These are phyloP conservation scores for Gentiana straminea DNA, from an alignment of 257 asterid species.

Conservation along the genomic window DNA sequence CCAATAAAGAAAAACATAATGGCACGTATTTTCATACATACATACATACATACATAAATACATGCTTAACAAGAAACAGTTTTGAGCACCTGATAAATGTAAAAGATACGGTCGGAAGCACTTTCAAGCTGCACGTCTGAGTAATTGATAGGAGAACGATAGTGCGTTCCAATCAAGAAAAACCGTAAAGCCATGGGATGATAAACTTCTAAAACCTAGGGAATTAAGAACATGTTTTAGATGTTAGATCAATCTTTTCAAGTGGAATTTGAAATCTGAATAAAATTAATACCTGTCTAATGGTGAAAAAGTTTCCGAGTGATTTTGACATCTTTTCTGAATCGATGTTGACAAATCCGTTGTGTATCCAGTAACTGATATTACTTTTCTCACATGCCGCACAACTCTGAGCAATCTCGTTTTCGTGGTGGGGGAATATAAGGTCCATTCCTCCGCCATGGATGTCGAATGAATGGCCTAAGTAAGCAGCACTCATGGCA, in stretches of 20 bases:
- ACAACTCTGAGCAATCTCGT: slow-evolving; percentile 99
- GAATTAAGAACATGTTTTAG: slow-evolving; percentile 8
- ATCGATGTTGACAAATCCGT: slow-evolving; percentile 90
- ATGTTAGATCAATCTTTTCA: not conserved
- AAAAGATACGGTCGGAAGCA: slow-evolving; percentile 85
- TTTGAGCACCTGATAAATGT: slow-evolving; percentile 70
- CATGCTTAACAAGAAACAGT: not conserved
- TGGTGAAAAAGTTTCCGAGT: slow-evolving; percentile 93
- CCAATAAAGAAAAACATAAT: slow-evolving; percentile 12
- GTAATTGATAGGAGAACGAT: slow-evolving; percentile 89
- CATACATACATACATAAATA: too few relatives aligned
- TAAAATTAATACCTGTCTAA: slow-evolving; percentile 52
- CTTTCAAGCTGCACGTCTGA: slow-evolving; percentile 74
- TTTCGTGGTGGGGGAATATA: slow-evolving; percentile 93
- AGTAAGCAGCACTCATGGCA: slow-evolving; percentile 95
- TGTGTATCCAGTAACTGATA: slow-evolving; percentile 84
- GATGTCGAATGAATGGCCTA: slow-evolving; percentile 80
- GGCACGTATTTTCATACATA: not conserved
- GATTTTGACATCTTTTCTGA: slow-evolving; percentile 97
- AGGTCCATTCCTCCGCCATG: slow-evolving; percentile 99
- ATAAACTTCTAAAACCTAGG: slow-evolving; percentile 74
- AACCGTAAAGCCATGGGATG: slow-evolving; percentile 88
- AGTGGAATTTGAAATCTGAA: not conserved
- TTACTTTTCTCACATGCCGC: slow-evolving; percentile 71
- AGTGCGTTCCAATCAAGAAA: slow-evolving; percentile 85